Percentiles rank a stretch among this genome's conserved stretches.
Evolutionary conservation across 495 filamentous ascomycete species (phyloP).

Genomic region (Arthonia radiata): DNA sequence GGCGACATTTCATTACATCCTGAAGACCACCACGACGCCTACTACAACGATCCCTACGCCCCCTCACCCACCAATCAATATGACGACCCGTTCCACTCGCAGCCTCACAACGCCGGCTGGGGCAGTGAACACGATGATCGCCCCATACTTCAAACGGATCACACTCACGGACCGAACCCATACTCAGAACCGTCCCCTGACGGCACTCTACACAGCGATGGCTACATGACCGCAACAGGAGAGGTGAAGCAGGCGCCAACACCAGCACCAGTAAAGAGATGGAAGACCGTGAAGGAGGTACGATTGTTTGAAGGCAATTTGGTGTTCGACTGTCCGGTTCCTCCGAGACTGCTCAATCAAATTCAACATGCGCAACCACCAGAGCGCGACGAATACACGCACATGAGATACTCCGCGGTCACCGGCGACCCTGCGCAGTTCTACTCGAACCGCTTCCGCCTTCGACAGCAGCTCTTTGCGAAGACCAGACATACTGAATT

Average conservation of each 20-base stretch:
- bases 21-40: slow-evolving; percentile 62
- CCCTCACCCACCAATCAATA: slow-evolving; percentile 31
- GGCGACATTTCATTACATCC: slow-evolving; percentile 55
- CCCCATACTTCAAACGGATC: slow-evolving; percentile 33
- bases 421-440: slow-evolving; percentile 89
- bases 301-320: slow-evolving; percentile 91
- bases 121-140: slow-evolving; percentile 30
- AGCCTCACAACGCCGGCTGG: slow-evolving; percentile 20
- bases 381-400: slow-evolving; percentile 91
- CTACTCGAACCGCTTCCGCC: slow-evolving; percentile 65
- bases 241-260: slow-evolving; percentile 22
- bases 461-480: slow-evolving; percentile 83
- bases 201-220: slow-evolving; percentile 1
- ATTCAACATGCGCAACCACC: slow-evolving; percentile 55
- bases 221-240: slow-evolving; percentile 14
- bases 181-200: slow-evolving; percentile 9
- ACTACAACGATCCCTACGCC: slow-evolving; percentile 63
- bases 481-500: slow-evolving; percentile 86
- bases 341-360: slow-evolving; percentile 63
- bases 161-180: slow-evolving; percentile 32
- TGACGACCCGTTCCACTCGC: slow-evolving; percentile 23
- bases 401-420: slow-evolving; percentile 94
- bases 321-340: slow-evolving; percentile 90
- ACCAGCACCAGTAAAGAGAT: slow-evolving; percentile 56
- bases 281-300: slow-evolving; percentile 98